A percentile compares a stretch with the other conserved stretches of the same genome.
These are phyloP conservation scores for Aspergillus arachidicola DNA, from an alignment of 2,329 filamentous ascomycete species.

Conservation along the genomic window DNA sequence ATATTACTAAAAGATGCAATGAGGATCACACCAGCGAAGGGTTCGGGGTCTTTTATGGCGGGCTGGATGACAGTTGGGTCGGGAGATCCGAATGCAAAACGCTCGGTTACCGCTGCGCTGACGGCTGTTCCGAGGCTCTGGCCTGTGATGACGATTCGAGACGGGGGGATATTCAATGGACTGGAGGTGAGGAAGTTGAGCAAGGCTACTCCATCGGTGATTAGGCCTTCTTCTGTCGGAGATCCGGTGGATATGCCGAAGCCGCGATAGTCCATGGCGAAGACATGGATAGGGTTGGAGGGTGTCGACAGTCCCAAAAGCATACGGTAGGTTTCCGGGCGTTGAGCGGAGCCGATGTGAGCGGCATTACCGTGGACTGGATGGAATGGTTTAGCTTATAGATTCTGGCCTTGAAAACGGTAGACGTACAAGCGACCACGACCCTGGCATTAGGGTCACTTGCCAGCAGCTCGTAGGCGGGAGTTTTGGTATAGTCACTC, in stretches of 20 bases:
- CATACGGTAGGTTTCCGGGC: slow-evolving; percentile 76
- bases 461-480: slow-evolving; percentile 54
- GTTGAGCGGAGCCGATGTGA: slow-evolving; percentile 76
- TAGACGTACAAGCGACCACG: slow-evolving; percentile 56
- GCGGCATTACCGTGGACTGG: slow-evolving; percentile 70
- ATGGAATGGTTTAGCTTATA: slow-evolving; percentile 11
- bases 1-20: slow-evolving; percentile 79
- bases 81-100: slow-evolving; percentile 58
- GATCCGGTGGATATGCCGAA: slow-evolving; percentile 80
- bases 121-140: slow-evolving; percentile 90
- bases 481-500: slow-evolving; percentile 50
- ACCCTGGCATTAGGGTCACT: slow-evolving; percentile 55
- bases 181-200: slow-evolving; percentile 63
- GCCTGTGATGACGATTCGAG: slow-evolving; percentile 77
- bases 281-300: slow-evolving; percentile 67
- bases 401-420: neutral
- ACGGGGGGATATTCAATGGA: slow-evolving; percentile 67
- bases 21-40: slow-evolving; percentile 79
- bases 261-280: slow-evolving; percentile 90
- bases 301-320: slow-evolving; percentile 71
- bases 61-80: slow-evolving; percentile 40
- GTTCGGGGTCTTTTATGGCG: slow-evolving; percentile 50
- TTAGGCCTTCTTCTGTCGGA: slow-evolving; percentile 78
- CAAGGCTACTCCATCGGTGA: slow-evolving; percentile 73
- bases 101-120: slow-evolving; percentile 71